These are phyloP conservation scores for Melanomma pulvis-pyrius DNA, from an alignment of 495 filamentous ascomycete species.

Conservation along the genomic window DNA sequence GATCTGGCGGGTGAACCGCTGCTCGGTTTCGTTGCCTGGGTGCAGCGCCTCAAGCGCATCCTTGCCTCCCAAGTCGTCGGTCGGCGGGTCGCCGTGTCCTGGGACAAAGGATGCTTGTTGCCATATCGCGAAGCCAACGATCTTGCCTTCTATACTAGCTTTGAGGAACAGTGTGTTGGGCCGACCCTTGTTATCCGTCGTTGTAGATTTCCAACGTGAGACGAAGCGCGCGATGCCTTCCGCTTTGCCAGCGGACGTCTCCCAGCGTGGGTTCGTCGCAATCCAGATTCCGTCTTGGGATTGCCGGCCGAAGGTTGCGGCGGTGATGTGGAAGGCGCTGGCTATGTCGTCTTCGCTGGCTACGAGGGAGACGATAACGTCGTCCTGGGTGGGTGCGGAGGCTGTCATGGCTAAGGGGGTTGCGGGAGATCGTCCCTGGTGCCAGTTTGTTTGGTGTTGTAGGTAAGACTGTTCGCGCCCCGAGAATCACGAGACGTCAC, in stretches of 20 bases:
- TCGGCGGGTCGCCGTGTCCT: slow-evolving; percentile 46
- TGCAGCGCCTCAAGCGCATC: slow-evolving; percentile 43
- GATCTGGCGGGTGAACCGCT: slow-evolving; percentile 18
- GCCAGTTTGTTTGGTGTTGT: background rate
- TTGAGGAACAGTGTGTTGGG: slow-evolving; percentile 51
- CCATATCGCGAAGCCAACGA: slow-evolving; percentile 52
- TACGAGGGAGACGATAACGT: background rate
- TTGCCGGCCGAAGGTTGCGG: slow-evolving; percentile 49
- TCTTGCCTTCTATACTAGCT: slow-evolving; percentile 46
- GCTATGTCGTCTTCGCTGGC: slow-evolving; percentile 1
- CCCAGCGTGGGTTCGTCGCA: slow-evolving; percentile 51
- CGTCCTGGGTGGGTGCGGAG: background rate
- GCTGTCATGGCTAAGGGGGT: background rate
- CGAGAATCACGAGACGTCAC: too few species aligned
- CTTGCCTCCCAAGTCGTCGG: slow-evolving; percentile 34
- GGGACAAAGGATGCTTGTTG: slow-evolving; percentile 36
- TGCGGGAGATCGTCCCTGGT: background rate
- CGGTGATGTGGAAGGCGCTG: slow-evolving; percentile 9
- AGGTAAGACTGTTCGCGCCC: too few species aligned
- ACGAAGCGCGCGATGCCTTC: slow-evolving; percentile 41
- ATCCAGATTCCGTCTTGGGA: slow-evolving; percentile 50
- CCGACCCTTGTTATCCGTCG: slow-evolving; percentile 43
- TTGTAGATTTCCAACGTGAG: slow-evolving; percentile 42
- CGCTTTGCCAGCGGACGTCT: slow-evolving; percentile 44
- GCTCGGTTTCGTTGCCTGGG: background rate